A percentile compares a stretch with the other conserved stretches of the same genome.
Evolutionary conservation across 768 basidiomycete genomes (phyloP).

Genomic region (Leucocoprinus sp.): DNA sequence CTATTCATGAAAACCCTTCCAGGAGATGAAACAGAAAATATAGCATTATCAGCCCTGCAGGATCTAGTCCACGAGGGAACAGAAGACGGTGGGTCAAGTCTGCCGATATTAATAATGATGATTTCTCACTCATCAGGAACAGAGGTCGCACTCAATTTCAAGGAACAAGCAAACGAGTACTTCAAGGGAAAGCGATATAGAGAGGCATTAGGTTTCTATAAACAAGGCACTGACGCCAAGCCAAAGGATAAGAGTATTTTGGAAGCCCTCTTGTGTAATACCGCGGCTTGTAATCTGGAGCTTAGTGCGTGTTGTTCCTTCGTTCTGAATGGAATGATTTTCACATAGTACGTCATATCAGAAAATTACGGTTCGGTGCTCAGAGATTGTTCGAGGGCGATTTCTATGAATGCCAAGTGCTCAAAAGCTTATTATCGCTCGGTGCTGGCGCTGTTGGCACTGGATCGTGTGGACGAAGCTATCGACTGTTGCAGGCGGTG

Average conservation of each 20-base stretch:
- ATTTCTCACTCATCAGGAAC: background rate
- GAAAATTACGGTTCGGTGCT: conserved; percentile 88
- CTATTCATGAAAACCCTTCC: conserved; percentile 92
- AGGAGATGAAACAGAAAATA: conserved; percentile 53
- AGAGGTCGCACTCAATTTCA: conserved; percentile 92
- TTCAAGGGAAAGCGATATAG: conserved; percentile 80
- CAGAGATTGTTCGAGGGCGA: conserved; percentile 71
- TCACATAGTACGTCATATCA: conserved; percentile 20
- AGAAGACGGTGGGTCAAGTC: conserved; percentile 73
- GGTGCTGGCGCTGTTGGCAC: conserved; percentile 61
- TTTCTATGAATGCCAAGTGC: conserved; percentile 52
- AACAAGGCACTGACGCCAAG: conserved; percentile 80
- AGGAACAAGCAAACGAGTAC: conserved; percentile 93
- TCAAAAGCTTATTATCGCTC: conserved; percentile 89
- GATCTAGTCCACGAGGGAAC: conserved; percentile 84
- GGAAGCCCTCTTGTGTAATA: conserved; percentile 75
- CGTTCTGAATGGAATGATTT: conserved; percentile 2
- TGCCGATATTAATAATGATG: background rate
- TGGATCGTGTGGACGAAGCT: conserved; percentile 74
- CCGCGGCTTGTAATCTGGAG: conserved; percentile 90
- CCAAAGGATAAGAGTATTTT: conserved; percentile 51
- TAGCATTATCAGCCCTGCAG: conserved; percentile 74
- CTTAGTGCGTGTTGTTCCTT: conserved; percentile 46
- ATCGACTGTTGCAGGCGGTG: conserved; percentile 75
- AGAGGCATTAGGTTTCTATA: conserved; percentile 86